A percentile compares a stretch with the other conserved stretches of the same genome.
Evolutionary conservation across 805 yeast species (phyloP).

Genomic region (Ogataea zsoltii): DNA sequence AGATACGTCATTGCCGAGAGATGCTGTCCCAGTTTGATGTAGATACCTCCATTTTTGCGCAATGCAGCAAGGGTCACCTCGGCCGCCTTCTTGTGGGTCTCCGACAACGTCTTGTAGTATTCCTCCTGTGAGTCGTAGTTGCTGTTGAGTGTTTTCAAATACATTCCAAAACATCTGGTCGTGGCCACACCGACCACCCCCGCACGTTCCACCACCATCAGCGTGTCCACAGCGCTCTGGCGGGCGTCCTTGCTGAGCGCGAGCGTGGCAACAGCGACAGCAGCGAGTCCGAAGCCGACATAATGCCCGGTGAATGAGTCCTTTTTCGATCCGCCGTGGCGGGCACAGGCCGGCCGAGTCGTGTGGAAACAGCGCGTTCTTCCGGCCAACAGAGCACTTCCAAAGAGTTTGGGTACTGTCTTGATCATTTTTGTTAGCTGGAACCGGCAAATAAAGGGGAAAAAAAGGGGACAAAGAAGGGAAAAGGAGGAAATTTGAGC

Average conservation of each 20-base stretch:
- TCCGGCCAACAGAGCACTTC: too few relatives aligned
- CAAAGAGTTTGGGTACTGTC: too few relatives aligned
- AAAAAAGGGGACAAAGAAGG: too few relatives aligned
- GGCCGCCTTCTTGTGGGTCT: conserved; percentile 79
- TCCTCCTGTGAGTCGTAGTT: conserved; percentile 45
- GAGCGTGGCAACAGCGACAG: conserved; percentile 14
- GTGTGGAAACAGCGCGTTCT: too few relatives aligned
- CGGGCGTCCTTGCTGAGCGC: conserved; percentile 37
- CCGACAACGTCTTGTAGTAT: conserved; percentile 51
- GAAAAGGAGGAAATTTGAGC: too few relatives aligned
- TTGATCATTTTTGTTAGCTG: too few relatives aligned
- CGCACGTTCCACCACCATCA: conserved; percentile 48
- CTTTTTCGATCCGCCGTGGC: neutral
- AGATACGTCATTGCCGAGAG: conserved; percentile 88
- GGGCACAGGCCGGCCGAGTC: too few relatives aligned
- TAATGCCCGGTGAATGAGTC: conserved; percentile 17
- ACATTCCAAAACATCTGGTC: conserved; percentile 67
- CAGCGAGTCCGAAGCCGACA: conserved; percentile 23
- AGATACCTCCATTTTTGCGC: conserved; percentile 87
- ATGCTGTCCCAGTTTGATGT: conserved; percentile 94
- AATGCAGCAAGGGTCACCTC: conserved; percentile 74
- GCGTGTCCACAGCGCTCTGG: conserved; percentile 35
- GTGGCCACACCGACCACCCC: conserved; percentile 71
- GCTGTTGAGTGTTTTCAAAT: conserved; percentile 53
- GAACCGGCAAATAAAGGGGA: too few relatives aligned